phyloP scores from a whole-genome alignment of 768 basidiomycete species.

The Suillus plorans region DNA sequence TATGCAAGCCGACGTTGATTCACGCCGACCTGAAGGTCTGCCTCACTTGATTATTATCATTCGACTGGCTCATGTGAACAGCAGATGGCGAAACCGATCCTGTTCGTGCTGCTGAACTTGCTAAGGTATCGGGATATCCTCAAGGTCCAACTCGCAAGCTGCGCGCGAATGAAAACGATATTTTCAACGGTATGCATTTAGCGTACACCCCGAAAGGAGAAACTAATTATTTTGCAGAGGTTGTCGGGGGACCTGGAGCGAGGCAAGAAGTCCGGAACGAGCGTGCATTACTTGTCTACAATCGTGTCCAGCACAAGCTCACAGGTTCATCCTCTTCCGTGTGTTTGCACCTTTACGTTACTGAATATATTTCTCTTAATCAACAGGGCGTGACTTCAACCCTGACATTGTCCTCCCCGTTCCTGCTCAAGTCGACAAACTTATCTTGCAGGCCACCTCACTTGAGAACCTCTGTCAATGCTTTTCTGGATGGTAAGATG shows the following conservation, averaged over 20 bases:
- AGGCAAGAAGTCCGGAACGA: conserved; percentile 89
- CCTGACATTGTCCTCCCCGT: conserved; percentile 74
- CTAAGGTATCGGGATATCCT: conserved; percentile 67
- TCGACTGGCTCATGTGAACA: conserved; percentile 1
- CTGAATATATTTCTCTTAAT: not conserved
- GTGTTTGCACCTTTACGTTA: not conserved
- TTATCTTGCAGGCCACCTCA: conserved; percentile 91
- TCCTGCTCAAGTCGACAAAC: conserved; percentile 84
- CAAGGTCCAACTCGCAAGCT: conserved; percentile 80
- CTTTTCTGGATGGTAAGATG: conserved; percentile 85
- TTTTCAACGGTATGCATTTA: conserved; percentile 71
- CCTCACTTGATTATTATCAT: conserved; percentile 10
- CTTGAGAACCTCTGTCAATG: conserved; percentile 96
- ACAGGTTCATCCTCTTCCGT: conserved; percentile 55
- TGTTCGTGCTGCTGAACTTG: conserved; percentile 59
- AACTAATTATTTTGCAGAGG: conserved; percentile 26
- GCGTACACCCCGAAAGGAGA: conserved; percentile 1
- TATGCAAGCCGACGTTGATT: conserved; percentile 80
- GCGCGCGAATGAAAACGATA: conserved; percentile 92
- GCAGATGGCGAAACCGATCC: conserved; percentile 47
- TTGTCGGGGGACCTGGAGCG: conserved; percentile 53
- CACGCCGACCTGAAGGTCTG: conserved; percentile 65
- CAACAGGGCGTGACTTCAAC: conserved; percentile 87
- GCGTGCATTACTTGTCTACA: conserved; percentile 87
- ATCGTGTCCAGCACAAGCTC: conserved; percentile 92